phyloP scores from a whole-genome alignment of 208 protist genomes.

The Balamuthia mandrillaris region DNA sequence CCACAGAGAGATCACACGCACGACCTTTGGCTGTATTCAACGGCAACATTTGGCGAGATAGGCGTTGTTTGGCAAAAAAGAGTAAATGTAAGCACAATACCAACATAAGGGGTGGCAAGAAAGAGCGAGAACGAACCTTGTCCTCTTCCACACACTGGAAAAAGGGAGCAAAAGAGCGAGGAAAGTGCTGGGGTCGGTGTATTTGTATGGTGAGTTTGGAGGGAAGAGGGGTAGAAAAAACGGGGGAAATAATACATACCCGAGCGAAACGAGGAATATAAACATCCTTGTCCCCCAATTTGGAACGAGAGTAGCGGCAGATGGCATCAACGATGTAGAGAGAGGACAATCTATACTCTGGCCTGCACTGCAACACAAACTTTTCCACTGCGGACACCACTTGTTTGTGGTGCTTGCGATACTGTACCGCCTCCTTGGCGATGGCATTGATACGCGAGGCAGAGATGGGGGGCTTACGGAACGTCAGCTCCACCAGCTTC shows the following conservation, averaged over 20 bases:
- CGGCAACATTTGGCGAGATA: no score
- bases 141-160: not conserved
- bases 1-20: no score
- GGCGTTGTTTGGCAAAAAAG: no score
- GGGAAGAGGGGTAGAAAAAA: no score
- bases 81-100: not conserved
- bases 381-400: constrained; percentile 30
- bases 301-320: not conserved
- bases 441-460: no score
- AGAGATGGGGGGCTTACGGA: no score
- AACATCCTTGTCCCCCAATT: not conserved
- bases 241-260: no score
- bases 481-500: no score
- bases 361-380: not conserved
- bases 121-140: not conserved
- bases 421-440: no score
- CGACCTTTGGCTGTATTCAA: no score
- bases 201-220: no score
- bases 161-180: not conserved
- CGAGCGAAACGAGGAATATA: not conserved
- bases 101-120: not conserved
- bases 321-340: constrained; percentile 41
- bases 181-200: not conserved
- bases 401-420: constrained; percentile 38
- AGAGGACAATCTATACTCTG: not conserved